phyloP scores from a whole-genome alignment of 164 flowering plant genomes.

The Chimonanthus praecox region DNA sequence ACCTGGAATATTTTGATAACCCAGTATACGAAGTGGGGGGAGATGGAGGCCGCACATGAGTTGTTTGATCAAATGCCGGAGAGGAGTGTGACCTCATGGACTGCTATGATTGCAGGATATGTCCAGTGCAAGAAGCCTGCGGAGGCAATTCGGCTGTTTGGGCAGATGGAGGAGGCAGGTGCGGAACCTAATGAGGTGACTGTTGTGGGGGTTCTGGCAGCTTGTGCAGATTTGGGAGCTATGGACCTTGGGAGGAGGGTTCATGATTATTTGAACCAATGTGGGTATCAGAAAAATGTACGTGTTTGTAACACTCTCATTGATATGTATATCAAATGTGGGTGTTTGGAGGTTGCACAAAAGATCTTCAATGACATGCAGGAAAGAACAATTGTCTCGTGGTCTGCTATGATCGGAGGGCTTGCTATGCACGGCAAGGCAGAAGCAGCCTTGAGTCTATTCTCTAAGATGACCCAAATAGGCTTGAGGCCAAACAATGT shows the following conservation, averaged over 20 bases:
- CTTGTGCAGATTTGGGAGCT: slow-evolving; percentile 68
- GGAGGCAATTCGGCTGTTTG: slow-evolving; percentile 45
- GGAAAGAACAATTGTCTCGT: slow-evolving; percentile 59
- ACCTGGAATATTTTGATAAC: slow-evolving; percentile 62
- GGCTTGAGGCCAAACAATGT: slow-evolving; percentile 50
- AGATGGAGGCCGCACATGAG: slow-evolving; percentile 33
- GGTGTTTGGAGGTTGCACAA: slow-evolving; percentile 49
- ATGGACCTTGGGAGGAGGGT: slow-evolving; percentile 55
- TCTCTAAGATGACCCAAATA: slow-evolving; percentile 30
- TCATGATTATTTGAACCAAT: slow-evolving; percentile 40
- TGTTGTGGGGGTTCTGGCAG: slow-evolving; percentile 59
- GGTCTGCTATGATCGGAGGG: slow-evolving; percentile 82
- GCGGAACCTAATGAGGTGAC: slow-evolving; percentile 58
- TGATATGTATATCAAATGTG: slow-evolving; percentile 79
- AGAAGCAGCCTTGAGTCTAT: slow-evolving; percentile 39
- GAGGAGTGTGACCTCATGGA: slow-evolving; percentile 62
- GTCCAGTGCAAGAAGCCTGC: slow-evolving; percentile 56
- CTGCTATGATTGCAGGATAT: slow-evolving; percentile 56
- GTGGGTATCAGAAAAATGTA: slow-evolving; percentile 40
- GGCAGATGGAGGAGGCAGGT: slow-evolving; percentile 52
- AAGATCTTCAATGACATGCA: slow-evolving; percentile 46
- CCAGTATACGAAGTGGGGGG: slow-evolving; percentile 41
- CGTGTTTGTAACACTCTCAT: slow-evolving; percentile 56
- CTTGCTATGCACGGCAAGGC: slow-evolving; percentile 55
- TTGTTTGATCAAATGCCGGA: slow-evolving; percentile 55